Percentiles rank a stretch among this genome's conserved stretches.
phyloP scores from a whole-genome alignment of 75 land plant genomes.

The Azolla pinnata region DNA sequence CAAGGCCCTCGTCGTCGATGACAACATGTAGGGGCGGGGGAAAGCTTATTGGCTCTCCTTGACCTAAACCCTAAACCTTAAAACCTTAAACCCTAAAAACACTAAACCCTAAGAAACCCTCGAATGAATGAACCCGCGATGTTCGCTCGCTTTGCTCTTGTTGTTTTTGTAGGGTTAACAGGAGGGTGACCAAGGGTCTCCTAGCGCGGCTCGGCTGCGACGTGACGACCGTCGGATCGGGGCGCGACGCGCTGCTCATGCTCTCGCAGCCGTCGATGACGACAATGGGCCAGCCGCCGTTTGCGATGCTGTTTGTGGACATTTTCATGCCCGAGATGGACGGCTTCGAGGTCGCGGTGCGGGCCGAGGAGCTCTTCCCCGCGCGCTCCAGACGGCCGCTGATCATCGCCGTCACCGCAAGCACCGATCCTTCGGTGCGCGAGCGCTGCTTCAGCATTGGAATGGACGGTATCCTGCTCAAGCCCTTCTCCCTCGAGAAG shows the following conservation, averaged over 20 bases:
- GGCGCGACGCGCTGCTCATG: conserved; percentile 36
- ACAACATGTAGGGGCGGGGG: conserved; percentile 37
- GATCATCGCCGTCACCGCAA: conserved; percentile 54
- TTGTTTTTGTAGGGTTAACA: conserved; percentile 32
- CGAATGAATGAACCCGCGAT: not conserved
- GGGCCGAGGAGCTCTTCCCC: conserved; percentile 40
- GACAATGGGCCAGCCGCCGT: no score
- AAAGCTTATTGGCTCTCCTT: no score
- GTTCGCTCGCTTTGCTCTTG: conserved; percentile 9
- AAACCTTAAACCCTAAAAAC: no score
- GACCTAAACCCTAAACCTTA: no score
- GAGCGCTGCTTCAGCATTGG: conserved; percentile 52
- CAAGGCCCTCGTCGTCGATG: conserved; percentile 45
- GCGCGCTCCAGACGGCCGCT: conserved; percentile 49
- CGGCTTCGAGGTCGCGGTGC: conserved; percentile 49
- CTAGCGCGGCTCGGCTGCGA: conserved; percentile 53
- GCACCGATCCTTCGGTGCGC: conserved; percentile 41
- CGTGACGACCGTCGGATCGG: conserved; percentile 32
- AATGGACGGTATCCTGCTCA: conserved; percentile 48
- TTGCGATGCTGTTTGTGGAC: conserved; percentile 51
- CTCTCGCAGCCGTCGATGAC: conserved; percentile 32
- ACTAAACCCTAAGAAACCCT: no score
- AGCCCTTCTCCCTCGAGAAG: conserved; percentile 68
- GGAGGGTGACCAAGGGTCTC: conserved; percentile 44
- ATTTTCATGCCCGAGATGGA: conserved; percentile 60